Conservation (phyloP, 805 yeast genomes). For the Yarrowia bubula region DNA sequence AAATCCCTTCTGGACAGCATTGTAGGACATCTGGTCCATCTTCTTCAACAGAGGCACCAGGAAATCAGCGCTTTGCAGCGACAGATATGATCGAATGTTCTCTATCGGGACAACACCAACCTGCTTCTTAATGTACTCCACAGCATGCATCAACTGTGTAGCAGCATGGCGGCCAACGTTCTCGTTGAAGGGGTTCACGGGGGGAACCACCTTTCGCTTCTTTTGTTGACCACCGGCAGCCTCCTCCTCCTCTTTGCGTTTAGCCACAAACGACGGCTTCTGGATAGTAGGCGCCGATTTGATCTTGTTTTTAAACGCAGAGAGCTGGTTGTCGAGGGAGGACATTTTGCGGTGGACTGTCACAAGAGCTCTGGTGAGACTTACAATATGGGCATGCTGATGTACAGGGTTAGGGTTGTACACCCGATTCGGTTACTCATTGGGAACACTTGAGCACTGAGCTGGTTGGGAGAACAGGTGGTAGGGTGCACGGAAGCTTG, state of each 20-base stretch:
- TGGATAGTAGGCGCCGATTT: conserved; percentile 50
- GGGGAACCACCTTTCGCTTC: conserved; percentile 33
- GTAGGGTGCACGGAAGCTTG: background rate
- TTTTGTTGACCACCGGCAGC: conserved; percentile 25
- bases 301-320: conserved; percentile 62
- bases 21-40: conserved; percentile 73
- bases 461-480: background rate
- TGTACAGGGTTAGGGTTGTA: background rate
- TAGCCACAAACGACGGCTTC: conserved; percentile 29
- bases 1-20: conserved; percentile 59
- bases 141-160: conserved; percentile 85
- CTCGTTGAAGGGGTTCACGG: conserved; percentile 40
- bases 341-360: conserved; percentile 34
- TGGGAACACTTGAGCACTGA: background rate
- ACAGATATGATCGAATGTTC: conserved; percentile 66
- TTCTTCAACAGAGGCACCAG: conserved; percentile 69
- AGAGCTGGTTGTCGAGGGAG: conserved; percentile 54
- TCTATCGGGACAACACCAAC: conserved; percentile 68
- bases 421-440: background rate
- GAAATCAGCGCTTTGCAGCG: conserved; percentile 58
- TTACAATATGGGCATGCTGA: conserved; percentile 1
- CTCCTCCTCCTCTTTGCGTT: conserved; percentile 14
- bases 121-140: conserved; percentile 72
- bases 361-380: background rate
- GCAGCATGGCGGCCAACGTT: conserved; percentile 61